Evolutionary conservation across 257 asterid species (phyloP).

Genomic region (Penstemon newberryi): DNA sequence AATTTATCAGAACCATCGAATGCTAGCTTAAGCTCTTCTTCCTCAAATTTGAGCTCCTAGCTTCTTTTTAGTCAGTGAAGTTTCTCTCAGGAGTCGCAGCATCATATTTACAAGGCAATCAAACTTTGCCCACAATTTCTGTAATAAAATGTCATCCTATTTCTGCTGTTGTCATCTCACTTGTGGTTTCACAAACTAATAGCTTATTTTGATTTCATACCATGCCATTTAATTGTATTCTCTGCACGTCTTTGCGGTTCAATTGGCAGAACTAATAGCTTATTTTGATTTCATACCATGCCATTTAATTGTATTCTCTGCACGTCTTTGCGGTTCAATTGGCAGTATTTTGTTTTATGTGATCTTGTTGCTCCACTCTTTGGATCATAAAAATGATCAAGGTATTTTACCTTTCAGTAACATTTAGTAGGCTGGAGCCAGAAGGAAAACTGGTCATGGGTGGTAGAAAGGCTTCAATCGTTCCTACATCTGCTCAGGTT

Average conservation of each 20-base stretch:
- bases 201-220: constrained; percentile 3
- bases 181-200: constrained; percentile 15
- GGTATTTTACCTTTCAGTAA: constrained; percentile 57
- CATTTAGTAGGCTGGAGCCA: constrained; percentile 90
- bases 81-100: not conserved
- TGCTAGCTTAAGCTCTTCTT: constrained; percentile 20
- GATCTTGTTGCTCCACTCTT: constrained; percentile 23
- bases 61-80: constrained; percentile 25
- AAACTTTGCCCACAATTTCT: not conserved
- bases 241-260: not conserved
- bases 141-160: constrained; percentile 19
- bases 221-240: too few relatives aligned
- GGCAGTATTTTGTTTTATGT: not conserved
- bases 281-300: not conserved
- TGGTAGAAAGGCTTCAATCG: constrained; percentile 66
- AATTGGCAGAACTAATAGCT: not conserved
- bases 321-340: not conserved
- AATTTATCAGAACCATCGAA: constrained; percentile 35
- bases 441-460: constrained; percentile 97
- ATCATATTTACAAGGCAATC: constrained; percentile 15
- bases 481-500: constrained; percentile 68
- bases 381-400: constrained; percentile 33
- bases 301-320: not conserved
- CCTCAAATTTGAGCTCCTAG: constrained; percentile 12
- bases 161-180: constrained; percentile 12